Percentiles rank a stretch among this genome's conserved stretches.
phyloP scores from a whole-genome alignment of 73 alveolate genomes.

The Symbiodinium natans region DNA sequence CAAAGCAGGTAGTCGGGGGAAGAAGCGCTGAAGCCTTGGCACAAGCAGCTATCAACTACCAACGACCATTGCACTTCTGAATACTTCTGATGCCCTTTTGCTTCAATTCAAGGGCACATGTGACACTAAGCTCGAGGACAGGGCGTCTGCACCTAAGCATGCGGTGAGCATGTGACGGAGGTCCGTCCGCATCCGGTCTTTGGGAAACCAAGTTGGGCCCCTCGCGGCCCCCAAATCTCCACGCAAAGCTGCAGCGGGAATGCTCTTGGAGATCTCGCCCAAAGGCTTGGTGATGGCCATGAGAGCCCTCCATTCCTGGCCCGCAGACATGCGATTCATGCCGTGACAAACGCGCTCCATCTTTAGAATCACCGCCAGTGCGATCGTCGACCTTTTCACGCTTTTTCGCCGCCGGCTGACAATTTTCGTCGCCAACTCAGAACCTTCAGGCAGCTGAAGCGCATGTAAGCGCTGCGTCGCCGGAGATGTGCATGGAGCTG shows the following conservation, averaged over 20 bases:
- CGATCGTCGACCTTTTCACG: neutral
- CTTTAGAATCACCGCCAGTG: neutral
- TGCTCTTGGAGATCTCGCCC: constrained; percentile 80
- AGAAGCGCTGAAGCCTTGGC: constrained; percentile 41
- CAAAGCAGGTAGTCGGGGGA: constrained; percentile 55
- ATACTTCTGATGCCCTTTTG: too few species aligned
- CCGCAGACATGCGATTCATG: too few species aligned
- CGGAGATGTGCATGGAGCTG: too few species aligned
- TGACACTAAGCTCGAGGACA: neutral
- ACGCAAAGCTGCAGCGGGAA: constrained; percentile 67
- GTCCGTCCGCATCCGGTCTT: too few species aligned
- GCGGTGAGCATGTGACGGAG: neutral
- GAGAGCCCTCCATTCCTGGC: constrained; percentile 58
- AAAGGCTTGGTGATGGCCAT: constrained; percentile 43
- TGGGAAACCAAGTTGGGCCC: neutral
- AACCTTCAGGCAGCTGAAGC: neutral
- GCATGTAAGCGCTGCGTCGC: neutral
- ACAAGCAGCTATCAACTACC: neutral
- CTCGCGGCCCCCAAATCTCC: constrained; percentile 52
- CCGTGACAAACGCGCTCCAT: neutral
- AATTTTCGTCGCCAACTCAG: too few species aligned
- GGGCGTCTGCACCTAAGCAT: neutral
- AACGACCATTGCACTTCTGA: too few species aligned
- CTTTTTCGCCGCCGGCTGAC: too few species aligned
- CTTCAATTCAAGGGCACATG: too few species aligned